Percentiles rank a stretch among this genome's conserved stretches.
phyloP scores from a whole-genome alignment of 1,284 basidiomycete species.

The Ceratobasidium sp. region DNA sequence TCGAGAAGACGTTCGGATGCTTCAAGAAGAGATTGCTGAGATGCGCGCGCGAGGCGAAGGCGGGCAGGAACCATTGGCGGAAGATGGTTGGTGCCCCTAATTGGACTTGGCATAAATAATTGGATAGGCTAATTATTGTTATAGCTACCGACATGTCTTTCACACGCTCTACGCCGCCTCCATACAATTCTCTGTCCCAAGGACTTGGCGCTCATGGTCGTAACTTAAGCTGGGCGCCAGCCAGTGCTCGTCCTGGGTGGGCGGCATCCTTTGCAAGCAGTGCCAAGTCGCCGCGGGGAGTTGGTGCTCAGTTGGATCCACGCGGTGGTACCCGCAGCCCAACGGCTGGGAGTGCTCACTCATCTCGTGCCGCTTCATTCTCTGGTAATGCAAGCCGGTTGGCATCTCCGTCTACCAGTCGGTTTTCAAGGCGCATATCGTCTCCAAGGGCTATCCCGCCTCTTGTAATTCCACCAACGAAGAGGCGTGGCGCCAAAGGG shows the following conservation, averaged over 20 bases:
- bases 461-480: slow-evolving; percentile 32
- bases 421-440: slow-evolving; percentile 5
- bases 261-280: slow-evolving; percentile 28
- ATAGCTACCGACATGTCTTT: slow-evolving; percentile 36
- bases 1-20: slow-evolving; percentile 71
- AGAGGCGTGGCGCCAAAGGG: slow-evolving; percentile 5
- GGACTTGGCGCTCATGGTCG: slow-evolving; percentile 3
- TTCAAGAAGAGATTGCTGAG: slow-evolving; percentile 78
- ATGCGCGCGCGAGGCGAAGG: slow-evolving; percentile 57
- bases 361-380: slow-evolving; percentile 18
- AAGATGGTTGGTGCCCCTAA: slow-evolving; percentile 18
- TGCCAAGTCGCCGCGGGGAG: slow-evolving; percentile 4
- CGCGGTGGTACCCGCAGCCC: background rate
- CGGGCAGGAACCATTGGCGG: slow-evolving; percentile 30
- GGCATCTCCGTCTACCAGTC: slow-evolving; percentile 7
- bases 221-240: slow-evolving; percentile 16
- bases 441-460: slow-evolving; percentile 23
- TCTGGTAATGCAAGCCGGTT: slow-evolving; percentile 12
- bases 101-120: no score
- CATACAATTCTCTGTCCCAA: slow-evolving; percentile 1
- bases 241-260: slow-evolving; percentile 20
- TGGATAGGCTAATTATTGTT: background rate
- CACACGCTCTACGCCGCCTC: slow-evolving; percentile 31
- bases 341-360: slow-evolving; percentile 1
- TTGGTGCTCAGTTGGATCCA: slow-evolving; percentile 4